Base-by-base conservation (phyloP, 345 rosid species). In the Populus tremula region DNA sequence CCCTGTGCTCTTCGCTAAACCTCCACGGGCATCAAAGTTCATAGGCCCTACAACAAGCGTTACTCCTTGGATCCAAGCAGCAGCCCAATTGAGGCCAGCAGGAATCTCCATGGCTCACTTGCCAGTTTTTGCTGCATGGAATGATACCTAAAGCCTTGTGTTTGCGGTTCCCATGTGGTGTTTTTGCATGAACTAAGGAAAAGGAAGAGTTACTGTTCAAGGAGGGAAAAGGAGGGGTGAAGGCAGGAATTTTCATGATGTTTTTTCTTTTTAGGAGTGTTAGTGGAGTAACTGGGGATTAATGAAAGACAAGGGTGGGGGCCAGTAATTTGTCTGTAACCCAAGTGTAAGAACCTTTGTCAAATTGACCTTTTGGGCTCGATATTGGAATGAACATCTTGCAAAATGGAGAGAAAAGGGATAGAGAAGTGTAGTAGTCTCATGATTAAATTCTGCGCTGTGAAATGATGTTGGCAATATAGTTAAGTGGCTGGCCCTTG, bases 91-190 rank as follows among this genome's bases (percentile, higher is more conserved):
- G 27, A 82, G 87, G 85, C 82, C 89, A 53, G 72, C 84, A 7
- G 82, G 87, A 2, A 77, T 89, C 45, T 75, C 94, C 71, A 77
- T 92, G 85, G 72, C 91, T 70, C 91, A 88, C 76, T 80, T 90
- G 76, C 97, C 94, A 27, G 78, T 92, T 72, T 92, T 92, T 72
- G 91, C 97, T 33, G 87, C 97, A 2, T 89, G 94, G 97, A 88
- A 85, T 56, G 97, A 92, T 23, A 78, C 91, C 73, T 92, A 69
- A 80, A 45, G 23, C 68, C 25, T 20, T 16, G 6, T 2, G 31
- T 23, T 17, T 21, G 4, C 17, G 21, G 35, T 4, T 12, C 18
- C 14, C 7, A 47, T 23, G 69, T 45, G 67, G 53, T 2, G 17
- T 49, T 68, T 73, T 73, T 76, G 76, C 63, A 71, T 71, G 83